Conservation (phyloP, 108 stramenopile genomes). For the Schizochytrium sp. region DNA sequence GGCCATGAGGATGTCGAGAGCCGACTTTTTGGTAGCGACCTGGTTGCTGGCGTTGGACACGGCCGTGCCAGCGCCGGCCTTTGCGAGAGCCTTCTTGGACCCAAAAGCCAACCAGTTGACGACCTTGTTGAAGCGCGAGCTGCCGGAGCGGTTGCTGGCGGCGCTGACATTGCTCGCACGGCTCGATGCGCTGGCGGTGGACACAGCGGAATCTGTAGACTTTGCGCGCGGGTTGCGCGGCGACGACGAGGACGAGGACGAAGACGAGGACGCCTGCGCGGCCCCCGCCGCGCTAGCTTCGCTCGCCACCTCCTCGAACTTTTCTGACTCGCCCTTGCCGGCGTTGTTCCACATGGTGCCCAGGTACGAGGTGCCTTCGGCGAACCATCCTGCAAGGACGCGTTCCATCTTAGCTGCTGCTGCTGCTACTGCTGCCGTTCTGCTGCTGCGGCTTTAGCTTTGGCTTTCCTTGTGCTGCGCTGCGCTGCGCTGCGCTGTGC, state of each 20-base stretch:
- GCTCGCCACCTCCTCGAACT: not conserved
- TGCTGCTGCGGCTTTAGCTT: no score
- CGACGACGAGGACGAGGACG: not conserved
- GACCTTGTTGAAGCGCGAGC: not conserved
- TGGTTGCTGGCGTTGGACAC: not conserved
- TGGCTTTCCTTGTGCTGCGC: no score
- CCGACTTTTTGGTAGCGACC: not conserved
- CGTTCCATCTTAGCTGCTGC: not conserved
- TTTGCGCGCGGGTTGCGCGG: not conserved
- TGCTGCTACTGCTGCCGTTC: no score
- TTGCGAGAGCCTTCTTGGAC: not conserved
- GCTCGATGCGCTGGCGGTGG: not conserved
- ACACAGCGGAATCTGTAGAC: not conserved
- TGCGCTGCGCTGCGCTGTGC: no score
- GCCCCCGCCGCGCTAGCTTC: not conserved
- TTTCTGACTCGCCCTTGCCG: not conserved
- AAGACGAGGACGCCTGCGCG: not conserved
- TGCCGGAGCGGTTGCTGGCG: not conserved
- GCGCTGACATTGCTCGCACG: not conserved
- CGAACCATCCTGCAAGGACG: not conserved
- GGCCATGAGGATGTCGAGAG: not conserved
- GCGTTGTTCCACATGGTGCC: not conserved
- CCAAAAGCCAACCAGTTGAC: not conserved
- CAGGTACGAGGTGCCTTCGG: slow-evolving; percentile 12
- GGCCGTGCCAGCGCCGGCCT: not conserved